Evolutionary conservation across 768 basidiomycete species (phyloP).

Genomic region (Auricularia sp.): DNA sequence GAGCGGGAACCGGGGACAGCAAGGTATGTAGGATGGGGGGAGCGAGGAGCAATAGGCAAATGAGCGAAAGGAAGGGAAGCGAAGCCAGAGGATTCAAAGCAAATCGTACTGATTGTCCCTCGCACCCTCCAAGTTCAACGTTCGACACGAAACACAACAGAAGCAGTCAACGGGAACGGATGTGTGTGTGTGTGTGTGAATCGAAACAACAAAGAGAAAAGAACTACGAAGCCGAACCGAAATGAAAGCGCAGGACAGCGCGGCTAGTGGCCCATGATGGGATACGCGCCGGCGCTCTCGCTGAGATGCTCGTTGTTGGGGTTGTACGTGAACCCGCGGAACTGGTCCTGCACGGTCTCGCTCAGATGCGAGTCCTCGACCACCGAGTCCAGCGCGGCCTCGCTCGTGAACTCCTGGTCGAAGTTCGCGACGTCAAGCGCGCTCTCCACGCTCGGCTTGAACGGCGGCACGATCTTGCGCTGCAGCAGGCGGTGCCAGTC

Average conservation of each 20-base stretch:
- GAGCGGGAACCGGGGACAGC: neutral
- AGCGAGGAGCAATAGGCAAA: neutral
- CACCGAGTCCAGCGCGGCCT: slow-evolving; percentile 90
- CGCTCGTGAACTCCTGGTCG: slow-evolving; percentile 94
- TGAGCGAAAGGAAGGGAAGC: neutral
- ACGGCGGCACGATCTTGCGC: slow-evolving; percentile 95
- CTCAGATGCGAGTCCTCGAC: slow-evolving; percentile 88
- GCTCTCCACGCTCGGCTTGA: slow-evolving; percentile 94
- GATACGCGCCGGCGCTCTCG: slow-evolving; percentile 8
- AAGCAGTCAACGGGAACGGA: neutral
- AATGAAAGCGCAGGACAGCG: no score
- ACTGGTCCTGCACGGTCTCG: slow-evolving; percentile 95
- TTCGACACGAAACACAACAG: neutral
- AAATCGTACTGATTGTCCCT: no score
- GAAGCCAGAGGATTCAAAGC: neutral
- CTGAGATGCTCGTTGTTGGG: slow-evolving; percentile 15
- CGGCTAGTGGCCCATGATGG: neutral
- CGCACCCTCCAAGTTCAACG: no score
- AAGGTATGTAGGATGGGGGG: neutral
- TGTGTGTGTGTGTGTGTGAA: neutral
- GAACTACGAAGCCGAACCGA: no score
- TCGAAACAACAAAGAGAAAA: no score
- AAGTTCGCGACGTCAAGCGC: slow-evolving; percentile 95
- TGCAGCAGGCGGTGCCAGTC: slow-evolving; percentile 82
- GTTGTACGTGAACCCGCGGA: slow-evolving; percentile 75